Conservation (phyloP, 2,329 filamentous ascomycete genomes). For the Alternaria brassicicola region DNA sequence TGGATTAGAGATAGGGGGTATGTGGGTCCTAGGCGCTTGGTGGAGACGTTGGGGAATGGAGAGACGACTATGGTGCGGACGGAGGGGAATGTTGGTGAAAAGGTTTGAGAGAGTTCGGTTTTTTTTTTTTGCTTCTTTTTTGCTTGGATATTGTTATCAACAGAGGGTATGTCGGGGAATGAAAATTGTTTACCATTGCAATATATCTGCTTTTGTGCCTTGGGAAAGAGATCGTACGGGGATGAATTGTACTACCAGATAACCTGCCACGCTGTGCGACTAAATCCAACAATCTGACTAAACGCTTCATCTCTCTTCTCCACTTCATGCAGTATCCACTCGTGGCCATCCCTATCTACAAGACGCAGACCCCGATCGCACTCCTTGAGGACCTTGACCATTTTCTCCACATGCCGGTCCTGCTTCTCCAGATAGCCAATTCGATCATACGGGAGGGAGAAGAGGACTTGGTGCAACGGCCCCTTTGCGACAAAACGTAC, state of each 20-base stretch:
- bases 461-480: constrained; percentile 17
- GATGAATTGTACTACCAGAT: constrained; percentile 39
- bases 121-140: too few relatives aligned
- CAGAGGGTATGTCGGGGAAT: too few relatives aligned
- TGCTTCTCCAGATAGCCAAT: constrained; percentile 34
- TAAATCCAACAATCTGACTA: constrained; percentile 41
- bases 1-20: constrained; percentile 50
- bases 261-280: constrained; percentile 37
- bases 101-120: neutral
- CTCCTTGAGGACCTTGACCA: constrained; percentile 23
- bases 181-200: neutral
- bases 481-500: constrained; percentile 25
- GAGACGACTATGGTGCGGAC: constrained; percentile 1
- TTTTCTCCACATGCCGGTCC: constrained; percentile 27
- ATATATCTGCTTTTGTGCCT: neutral
- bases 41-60: constrained; percentile 24
- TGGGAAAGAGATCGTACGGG: too few relatives aligned
- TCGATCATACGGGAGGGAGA: constrained; percentile 21
- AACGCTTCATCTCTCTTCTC: constrained; percentile 39
- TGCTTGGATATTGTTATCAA: too few relatives aligned
- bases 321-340: constrained; percentile 27
- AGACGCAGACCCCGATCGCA: constrained; percentile 31
- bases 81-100: neutral
- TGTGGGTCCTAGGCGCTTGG: constrained; percentile 43
- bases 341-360: constrained; percentile 9